Conservation (phyloP, 2,329 filamentous ascomycete genomes). For the Aspergillus sp. region DNA sequence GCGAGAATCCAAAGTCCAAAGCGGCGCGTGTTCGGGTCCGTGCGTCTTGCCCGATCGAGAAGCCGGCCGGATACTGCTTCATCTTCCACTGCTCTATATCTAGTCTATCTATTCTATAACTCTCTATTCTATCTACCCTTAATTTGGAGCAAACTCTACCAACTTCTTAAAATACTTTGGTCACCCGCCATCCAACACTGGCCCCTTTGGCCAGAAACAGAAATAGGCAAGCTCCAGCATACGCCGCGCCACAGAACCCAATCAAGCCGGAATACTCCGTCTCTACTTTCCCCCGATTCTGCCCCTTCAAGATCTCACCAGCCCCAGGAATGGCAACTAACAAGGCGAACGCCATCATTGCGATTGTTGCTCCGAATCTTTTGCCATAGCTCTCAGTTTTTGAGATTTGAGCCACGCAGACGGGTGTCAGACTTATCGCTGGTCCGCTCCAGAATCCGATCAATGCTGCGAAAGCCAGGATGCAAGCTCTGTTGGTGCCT, state of each 20-base stretch:
- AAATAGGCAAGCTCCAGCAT: slow-evolving; percentile 8
- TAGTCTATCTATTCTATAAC: background rate
- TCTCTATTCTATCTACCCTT: no score
- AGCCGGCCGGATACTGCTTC: background rate
- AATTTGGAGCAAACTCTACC: no score
- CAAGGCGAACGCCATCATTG: slow-evolving; percentile 19
- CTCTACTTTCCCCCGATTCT: slow-evolving; percentile 12
- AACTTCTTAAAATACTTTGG: background rate
- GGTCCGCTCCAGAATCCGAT: slow-evolving; percentile 29
- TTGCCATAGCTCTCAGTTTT: slow-evolving; percentile 30
- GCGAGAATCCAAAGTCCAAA: background rate
- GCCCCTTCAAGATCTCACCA: slow-evolving; percentile 22
- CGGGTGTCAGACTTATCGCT: slow-evolving; percentile 30
- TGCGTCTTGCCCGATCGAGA: background rate
- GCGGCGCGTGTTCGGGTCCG: background rate
- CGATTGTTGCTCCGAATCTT: slow-evolving; percentile 25
- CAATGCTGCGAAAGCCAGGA: slow-evolving; percentile 28
- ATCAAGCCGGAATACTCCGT: slow-evolving; percentile 20
- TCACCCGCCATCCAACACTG: slow-evolving; percentile 5
- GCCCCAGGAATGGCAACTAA: slow-evolving; percentile 28
- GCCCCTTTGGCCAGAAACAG: slow-evolving; percentile 5
- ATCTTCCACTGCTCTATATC: background rate
- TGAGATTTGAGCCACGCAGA: slow-evolving; percentile 34
- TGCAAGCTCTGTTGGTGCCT: slow-evolving; percentile 16
- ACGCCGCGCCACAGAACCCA: slow-evolving; percentile 33